These are phyloP conservation scores for Kwoniella sp. DNA, from an alignment of 768 basidiomycete genomes.

Conservation along the genomic window DNA sequence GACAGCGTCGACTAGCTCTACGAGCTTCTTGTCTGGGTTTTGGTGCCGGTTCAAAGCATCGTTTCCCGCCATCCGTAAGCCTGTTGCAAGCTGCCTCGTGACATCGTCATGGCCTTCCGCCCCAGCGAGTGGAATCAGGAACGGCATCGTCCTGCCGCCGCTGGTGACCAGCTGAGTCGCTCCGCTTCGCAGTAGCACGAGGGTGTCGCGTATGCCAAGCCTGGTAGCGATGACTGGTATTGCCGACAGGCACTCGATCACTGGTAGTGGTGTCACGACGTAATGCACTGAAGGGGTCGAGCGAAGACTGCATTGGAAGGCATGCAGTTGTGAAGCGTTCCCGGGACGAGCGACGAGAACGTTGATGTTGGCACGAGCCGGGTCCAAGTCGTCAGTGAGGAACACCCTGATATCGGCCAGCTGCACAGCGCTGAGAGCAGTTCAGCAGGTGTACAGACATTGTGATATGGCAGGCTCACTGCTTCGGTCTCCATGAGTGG, in stretches of 20 bases:
- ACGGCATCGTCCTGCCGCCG: conserved; percentile 53
- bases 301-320: conserved; percentile 20
- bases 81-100: conserved; percentile 21
- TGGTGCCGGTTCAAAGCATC: too few species aligned
- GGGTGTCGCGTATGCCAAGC: conserved; percentile 62
- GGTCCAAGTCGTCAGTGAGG: conserved; percentile 32
- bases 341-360: conserved; percentile 20
- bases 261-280: conserved; percentile 37
- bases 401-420: conserved; percentile 14
- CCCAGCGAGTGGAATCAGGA: conserved; percentile 7
- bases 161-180: conserved; percentile 62
- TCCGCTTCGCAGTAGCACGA: conserved; percentile 62
- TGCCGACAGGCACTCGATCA: conserved; percentile 56
- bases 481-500: conserved; percentile 31
- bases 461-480: conserved; percentile 21
- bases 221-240: conserved; percentile 64
- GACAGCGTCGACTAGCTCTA: conserved; percentile 55
- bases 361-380: conserved; percentile 28
- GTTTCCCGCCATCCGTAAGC: conserved; percentile 27
- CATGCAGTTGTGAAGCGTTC: conserved; percentile 13
- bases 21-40: conserved; percentile 45
- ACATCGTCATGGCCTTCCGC: conserved; percentile 23
- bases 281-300: neutral
- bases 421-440: neutral
- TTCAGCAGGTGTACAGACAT: neutral